Base-by-base conservation (phyloP, 495 filamentous ascomycete species). In the Penicillium robsamsonii region DNA sequence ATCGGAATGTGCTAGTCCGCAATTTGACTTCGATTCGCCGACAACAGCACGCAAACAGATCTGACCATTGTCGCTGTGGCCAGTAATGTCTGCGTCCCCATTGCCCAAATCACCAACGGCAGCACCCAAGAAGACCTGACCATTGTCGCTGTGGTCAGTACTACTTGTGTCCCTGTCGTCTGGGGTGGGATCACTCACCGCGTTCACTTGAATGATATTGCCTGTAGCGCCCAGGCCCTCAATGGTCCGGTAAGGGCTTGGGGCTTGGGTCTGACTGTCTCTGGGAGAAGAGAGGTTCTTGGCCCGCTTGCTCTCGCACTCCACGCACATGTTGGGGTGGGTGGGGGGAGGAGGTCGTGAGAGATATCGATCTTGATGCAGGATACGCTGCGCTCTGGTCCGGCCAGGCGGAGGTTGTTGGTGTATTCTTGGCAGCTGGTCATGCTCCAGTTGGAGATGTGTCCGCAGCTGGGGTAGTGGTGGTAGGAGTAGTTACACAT, bases 401-500 rank as follows among this genome's bases (percentile, higher is more conserved):
- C 46, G 10, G 54, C 46, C 20, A 58, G 31, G 5, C 62, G 60
- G 15, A 71, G 50, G 10, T 37, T 46, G 20, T 63, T 63, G 22
- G 61, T 64, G 17, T 64, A 58, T 4, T 59, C 60, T 9, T 54
- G 25, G 46, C 70, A 73, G 53, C 58, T 60, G 25, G 57, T 59
- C 2, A 73, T 46, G 15, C 45, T 68, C 46, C 58, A 70, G 38
- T 56, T 59, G 48, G 61, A 56, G 41, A 73, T 69, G 33, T 73
- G 70, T 10, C 69, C 67, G 57, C 69, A 73, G 22, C 7, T 31
- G 20, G 57, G 46, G 33, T 66, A 68, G 49, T 70, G 67, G 38
- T 71, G 64, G 30, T 68, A 68, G 7, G 47, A 66, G 48, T 67
- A 56, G 0, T 55, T 27, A 43, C 69, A 72, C 70, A 74, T 74